Evolutionary conservation across 768 basidiomycete species (phyloP).

Genomic region (Collybia nuda): DNA sequence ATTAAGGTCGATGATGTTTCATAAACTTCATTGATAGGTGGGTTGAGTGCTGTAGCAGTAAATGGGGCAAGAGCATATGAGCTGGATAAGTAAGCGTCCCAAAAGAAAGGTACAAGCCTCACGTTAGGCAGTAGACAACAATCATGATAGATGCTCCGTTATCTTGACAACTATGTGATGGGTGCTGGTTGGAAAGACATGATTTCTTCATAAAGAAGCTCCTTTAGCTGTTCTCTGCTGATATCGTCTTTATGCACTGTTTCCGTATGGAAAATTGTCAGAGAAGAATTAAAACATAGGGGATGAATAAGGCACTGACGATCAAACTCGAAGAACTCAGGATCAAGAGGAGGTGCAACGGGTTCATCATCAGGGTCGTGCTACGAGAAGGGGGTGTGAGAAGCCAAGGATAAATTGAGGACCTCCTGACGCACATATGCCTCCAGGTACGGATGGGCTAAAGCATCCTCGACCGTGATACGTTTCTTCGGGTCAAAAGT

Average conservation of each 20-base stretch:
- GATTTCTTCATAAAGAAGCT: constrained; percentile 93
- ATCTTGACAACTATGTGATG: constrained; percentile 38
- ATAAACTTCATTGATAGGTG: background rate
- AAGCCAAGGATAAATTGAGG: background rate
- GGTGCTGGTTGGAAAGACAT: constrained; percentile 78
- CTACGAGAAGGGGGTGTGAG: constrained; percentile 29
- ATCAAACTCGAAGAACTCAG: constrained; percentile 98
- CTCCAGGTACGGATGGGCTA: constrained; percentile 94
- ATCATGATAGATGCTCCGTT: constrained; percentile 1
- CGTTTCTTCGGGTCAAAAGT: constrained; percentile 99
- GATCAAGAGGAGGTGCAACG: constrained; percentile 89
- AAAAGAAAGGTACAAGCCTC: background rate
- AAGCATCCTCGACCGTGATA: constrained; percentile 89
- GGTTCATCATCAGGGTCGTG: constrained; percentile 98
- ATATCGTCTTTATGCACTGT: constrained; percentile 94
- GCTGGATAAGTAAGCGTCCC: background rate
- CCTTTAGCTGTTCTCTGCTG: constrained; percentile 93
- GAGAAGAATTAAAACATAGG: background rate
- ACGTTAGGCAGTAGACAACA: background rate
- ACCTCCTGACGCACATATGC: constrained; percentile 66
- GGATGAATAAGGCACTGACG: constrained; percentile 44
- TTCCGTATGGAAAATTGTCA: background rate
- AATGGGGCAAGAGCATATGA: background rate
- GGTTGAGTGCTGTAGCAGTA: background rate
- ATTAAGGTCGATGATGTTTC: too few species aligned